phyloP scores from a whole-genome alignment of 345 rosid genomes.

The Psidium friedrichsthalianum region DNA sequence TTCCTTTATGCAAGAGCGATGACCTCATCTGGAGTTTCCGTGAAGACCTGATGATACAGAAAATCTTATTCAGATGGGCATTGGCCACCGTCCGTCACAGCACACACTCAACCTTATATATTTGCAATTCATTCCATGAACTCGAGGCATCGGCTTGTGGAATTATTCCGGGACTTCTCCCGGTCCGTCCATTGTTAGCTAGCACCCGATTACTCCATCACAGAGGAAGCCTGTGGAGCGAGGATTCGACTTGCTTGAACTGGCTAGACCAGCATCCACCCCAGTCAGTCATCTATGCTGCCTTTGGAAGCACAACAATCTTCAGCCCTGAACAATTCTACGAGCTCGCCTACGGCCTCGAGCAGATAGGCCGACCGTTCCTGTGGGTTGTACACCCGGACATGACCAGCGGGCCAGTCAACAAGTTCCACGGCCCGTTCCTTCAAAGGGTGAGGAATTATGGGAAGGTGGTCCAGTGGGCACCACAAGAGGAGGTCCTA shows the following conservation, averaged over 20 bases:
- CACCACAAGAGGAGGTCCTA: too few relatives aligned
- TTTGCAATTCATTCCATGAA: conserved; percentile 7
- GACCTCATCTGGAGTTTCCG: too few relatives aligned
- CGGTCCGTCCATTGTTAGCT: conserved; percentile 15
- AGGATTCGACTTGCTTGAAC: conserved; percentile 14
- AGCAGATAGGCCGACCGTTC: neutral
- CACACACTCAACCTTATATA: neutral
- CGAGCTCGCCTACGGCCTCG: conserved; percentile 28
- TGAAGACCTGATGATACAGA: too few relatives aligned
- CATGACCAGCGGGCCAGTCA: too few relatives aligned
- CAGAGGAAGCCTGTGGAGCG: conserved; percentile 7
- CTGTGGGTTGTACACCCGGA: too few relatives aligned
- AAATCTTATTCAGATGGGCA: too few relatives aligned
- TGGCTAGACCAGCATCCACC: conserved; percentile 35
- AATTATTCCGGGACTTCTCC: conserved; percentile 5
- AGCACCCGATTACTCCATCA: neutral
- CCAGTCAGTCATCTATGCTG: conserved; percentile 31
- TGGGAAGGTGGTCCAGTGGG: too few relatives aligned
- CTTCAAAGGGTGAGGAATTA: too few relatives aligned
- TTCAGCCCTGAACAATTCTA: conserved; percentile 15
- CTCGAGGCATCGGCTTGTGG: neutral
- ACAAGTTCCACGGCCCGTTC: too few relatives aligned
- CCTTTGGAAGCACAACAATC: conserved; percentile 27
- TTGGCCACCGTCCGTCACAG: too few relatives aligned
- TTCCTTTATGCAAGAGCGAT: too few relatives aligned